These are phyloP conservation scores for Cucumis sativus DNA, from an alignment of 306 rosid species.

Conservation along the genomic window DNA sequence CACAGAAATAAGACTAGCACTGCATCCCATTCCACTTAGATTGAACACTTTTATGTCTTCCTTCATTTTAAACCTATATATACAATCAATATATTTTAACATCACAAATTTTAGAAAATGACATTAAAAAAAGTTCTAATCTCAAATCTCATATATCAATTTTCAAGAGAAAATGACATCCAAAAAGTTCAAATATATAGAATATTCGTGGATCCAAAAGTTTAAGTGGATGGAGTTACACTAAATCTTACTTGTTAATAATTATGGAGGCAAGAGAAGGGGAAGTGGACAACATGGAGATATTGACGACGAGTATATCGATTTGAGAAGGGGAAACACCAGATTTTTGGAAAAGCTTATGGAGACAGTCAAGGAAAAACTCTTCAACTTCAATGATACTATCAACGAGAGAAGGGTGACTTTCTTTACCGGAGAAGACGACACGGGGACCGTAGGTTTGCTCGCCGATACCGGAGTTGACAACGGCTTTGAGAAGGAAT, in stretches of 20 bases:
- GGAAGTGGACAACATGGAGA: slow-evolving; percentile 42
- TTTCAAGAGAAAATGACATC: neutral
- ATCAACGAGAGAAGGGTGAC: slow-evolving; percentile 34
- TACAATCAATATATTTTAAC: too few relatives aligned
- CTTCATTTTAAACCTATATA: slow-evolving; percentile 45
- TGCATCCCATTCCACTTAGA: slow-evolving; percentile 12
- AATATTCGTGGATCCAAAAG: neutral
- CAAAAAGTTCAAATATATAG: too few relatives aligned
- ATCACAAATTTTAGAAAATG: too few relatives aligned
- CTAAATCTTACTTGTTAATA: slow-evolving; percentile 12
- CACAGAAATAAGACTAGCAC: slow-evolving; percentile 3
- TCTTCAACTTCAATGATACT: slow-evolving; percentile 56
- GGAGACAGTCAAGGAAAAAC: slow-evolving; percentile 47
- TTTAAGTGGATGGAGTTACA: neutral
- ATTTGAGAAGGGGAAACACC: slow-evolving; percentile 44
- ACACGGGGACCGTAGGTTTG: slow-evolving; percentile 72
- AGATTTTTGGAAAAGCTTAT: slow-evolving; percentile 32
- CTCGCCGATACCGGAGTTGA: slow-evolving; percentile 87
- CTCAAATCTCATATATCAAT: too few relatives aligned
- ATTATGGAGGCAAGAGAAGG: slow-evolving; percentile 61
- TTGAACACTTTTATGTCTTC: slow-evolving; percentile 26
- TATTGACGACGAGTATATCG: slow-evolving; percentile 73
- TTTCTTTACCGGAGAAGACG: slow-evolving; percentile 40
- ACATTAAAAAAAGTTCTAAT: too few relatives aligned
- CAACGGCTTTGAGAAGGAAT: slow-evolving; percentile 77